These are phyloP conservation scores for Ogataea philodendri DNA, from an alignment of 805 yeast species.

Conservation along the genomic window DNA sequence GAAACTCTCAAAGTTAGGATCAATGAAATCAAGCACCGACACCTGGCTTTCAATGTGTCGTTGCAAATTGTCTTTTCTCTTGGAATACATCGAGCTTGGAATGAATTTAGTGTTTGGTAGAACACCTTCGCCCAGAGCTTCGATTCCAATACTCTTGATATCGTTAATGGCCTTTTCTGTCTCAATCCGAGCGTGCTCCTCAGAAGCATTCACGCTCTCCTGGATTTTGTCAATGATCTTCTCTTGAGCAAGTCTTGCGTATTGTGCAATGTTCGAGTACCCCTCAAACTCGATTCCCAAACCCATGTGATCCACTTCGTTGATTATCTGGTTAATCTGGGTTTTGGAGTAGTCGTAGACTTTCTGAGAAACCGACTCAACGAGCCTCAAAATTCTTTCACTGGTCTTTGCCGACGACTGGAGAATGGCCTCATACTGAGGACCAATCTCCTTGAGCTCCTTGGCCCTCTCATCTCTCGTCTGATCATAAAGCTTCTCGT, in stretches of 20 bases:
- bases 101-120: slow-evolving; percentile 62
- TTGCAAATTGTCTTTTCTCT: slow-evolving; percentile 59
- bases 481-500: slow-evolving; percentile 50
- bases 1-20: slow-evolving; percentile 66
- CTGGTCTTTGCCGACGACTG: slow-evolving; percentile 51
- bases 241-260: slow-evolving; percentile 66
- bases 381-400: slow-evolving; percentile 57
- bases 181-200: slow-evolving; percentile 59
- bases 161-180: slow-evolving; percentile 62
- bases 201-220: slow-evolving; percentile 61
- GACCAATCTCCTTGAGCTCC: slow-evolving; percentile 58
- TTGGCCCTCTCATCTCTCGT: slow-evolving; percentile 47
- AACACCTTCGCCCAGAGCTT: slow-evolving; percentile 61
- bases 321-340: slow-evolving; percentile 51
- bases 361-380: slow-evolving; percentile 57
- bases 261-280: slow-evolving; percentile 60
- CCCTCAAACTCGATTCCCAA: slow-evolving; percentile 55
- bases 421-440: slow-evolving; percentile 57
- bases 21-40: slow-evolving; percentile 72
- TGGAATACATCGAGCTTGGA: slow-evolving; percentile 78
- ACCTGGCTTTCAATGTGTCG: slow-evolving; percentile 60
- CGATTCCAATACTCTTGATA: slow-evolving; percentile 61
- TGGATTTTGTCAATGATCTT: slow-evolving; percentile 66
- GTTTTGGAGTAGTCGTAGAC: slow-evolving; percentile 61
- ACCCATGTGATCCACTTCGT: slow-evolving; percentile 34